Evolutionary conservation across 2,329 filamentous ascomycete species (phyloP), one percentile per base, ranked within the genome.

Genomic region (Periconia sp.): DNA sequence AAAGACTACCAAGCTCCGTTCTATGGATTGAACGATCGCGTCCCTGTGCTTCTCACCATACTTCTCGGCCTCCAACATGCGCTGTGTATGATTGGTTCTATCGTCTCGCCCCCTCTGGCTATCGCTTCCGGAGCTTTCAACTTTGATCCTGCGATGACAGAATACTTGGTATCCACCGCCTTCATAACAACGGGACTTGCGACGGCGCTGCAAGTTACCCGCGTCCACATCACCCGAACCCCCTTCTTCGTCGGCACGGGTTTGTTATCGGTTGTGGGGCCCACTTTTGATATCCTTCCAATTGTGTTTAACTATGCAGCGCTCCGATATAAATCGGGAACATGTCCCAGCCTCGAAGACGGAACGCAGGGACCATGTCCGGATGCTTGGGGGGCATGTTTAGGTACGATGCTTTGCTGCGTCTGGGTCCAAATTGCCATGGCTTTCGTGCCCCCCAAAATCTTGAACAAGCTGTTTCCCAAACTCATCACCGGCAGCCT

Each of bases 331-430:
- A 63, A 63, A 18, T 52, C 61, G 19, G 64, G 65, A 2, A 59
- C 52, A 13, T 69, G 65, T 47, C 60, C 65, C 27, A 50, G 60
- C 0, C 44, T 42, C n/a, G 37, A 45, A 1, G 62, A 69, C 44
- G 64, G 63, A 3, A 69, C 64, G 6, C 57, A 63, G 48, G 48
- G 35, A 23, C 54, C 61, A 6, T 63, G 56, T n/a, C 61, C 60
- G 10, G 60, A 65, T 14, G 64, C 61, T 8, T 69, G 64, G 58
- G 65, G 66, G n/a, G 66, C 66, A 6, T 52, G 61, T 17, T 45
- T 68, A 9, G 64, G 65, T 8, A 65, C 61, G 10, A 75, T 78
- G 58, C 64, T 79, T 11, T 79, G 77, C 54, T 78, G 76, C 6
- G 76, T 77, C 5, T 78, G 75, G 63, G 57, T 67, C 6, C 60